These are phyloP conservation scores for Colletotrichum sublineola DNA, from an alignment of 2,329 filamentous ascomycete species.

Conservation along the genomic window DNA sequence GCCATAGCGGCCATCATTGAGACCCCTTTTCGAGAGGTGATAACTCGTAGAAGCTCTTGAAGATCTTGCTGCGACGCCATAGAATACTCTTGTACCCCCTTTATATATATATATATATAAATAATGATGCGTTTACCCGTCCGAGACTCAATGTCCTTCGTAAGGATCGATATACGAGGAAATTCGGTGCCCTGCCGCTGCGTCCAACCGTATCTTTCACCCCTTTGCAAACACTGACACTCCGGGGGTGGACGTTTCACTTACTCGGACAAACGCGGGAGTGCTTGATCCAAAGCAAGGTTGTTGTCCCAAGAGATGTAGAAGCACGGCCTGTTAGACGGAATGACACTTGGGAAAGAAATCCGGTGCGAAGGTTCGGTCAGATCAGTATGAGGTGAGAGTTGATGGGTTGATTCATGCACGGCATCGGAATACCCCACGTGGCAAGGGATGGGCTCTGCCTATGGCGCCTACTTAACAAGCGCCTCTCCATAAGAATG, in stretches of 20 bases:
- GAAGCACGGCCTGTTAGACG: not conserved
- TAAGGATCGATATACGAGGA: not conserved
- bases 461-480: not conserved
- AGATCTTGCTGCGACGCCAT: conserved; percentile 72
- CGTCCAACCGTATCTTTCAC: not conserved
- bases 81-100: not conserved
- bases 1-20: conserved; percentile 71
- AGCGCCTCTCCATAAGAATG: not conserved
- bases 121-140: not conserved
- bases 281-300: not conserved
- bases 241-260: not conserved
- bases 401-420: conserved; percentile 1
- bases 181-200: not conserved
- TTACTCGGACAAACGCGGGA: too few relatives aligned
- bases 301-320: not conserved
- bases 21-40: conserved; percentile 68
- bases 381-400: not conserved
- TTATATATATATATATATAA: too few relatives aligned
- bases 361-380: not conserved
- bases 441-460: not conserved
- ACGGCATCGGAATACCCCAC: not conserved
- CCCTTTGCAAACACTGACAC: not conserved
- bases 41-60: conserved; percentile 71
- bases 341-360: not conserved
- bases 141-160: not conserved